Evolutionary conservation across 306 rosid species (phyloP).

Genomic region (Cicer chorassanicum): DNA sequence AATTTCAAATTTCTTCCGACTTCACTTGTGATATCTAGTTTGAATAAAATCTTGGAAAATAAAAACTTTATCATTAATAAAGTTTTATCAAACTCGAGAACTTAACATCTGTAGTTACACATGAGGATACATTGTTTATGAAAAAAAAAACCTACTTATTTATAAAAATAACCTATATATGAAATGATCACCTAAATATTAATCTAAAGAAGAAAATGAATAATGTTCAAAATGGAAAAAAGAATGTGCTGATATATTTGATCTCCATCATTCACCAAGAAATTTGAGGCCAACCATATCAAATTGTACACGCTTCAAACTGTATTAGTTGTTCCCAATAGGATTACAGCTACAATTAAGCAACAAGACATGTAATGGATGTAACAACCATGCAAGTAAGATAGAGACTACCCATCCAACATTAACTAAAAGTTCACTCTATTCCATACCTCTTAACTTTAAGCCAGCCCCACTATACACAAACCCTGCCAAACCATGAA

Average conservation of each 20-base stretch:
- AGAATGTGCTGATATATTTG: background rate
- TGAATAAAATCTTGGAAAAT: background rate
- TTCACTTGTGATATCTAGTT: background rate
- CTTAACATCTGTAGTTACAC: background rate
- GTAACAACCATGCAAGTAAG: constrained; percentile 32
- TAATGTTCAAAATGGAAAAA: background rate
- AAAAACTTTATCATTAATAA: background rate
- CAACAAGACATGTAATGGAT: constrained; percentile 42
- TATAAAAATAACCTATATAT: too few species aligned
- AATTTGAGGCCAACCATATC: constrained; percentile 31
- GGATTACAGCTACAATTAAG: constrained; percentile 47
- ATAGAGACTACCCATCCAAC: constrained; percentile 45
- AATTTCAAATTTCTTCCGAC: background rate
- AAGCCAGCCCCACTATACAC: constrained; percentile 52
- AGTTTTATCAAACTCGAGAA: background rate
- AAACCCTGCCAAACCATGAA: constrained; percentile 57
- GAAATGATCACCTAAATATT: background rate
- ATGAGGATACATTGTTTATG: background rate
- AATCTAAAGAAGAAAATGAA: background rate
- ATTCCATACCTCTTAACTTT: constrained; percentile 47
- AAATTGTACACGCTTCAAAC: constrained; percentile 40
- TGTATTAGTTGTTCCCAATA: constrained; percentile 31
- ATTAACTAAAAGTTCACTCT: constrained; percentile 37
- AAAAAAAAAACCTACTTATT: background rate
- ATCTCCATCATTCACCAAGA: constrained; percentile 9